Evolutionary conservation across 2,329 filamentous ascomycete species (phyloP), one percentile per base, ranked within the genome.

Genomic region (Curvularia sp.): DNA sequence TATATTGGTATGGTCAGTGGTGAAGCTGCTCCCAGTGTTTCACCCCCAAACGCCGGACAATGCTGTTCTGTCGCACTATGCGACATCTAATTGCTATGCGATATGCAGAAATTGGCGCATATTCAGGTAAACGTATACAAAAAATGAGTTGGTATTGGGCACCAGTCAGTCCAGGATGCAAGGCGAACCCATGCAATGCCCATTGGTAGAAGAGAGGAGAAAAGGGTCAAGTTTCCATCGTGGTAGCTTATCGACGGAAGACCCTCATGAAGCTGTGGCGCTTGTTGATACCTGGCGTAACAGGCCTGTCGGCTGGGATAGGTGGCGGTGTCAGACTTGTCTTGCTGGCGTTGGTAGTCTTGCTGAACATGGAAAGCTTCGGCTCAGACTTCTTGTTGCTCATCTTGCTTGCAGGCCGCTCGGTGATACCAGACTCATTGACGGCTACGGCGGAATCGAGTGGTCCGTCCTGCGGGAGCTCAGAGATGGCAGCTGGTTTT

Each of bases 181-280:
- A 4, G 25, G 25, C 25, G 25, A n/a, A n/a, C n/a, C n/a, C n/a
- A n/a, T n/a, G n/a, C n/a, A 27, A 27, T 7, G 32, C 32, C 13
- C 32, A 12, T 13, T 12, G 13, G 15, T n/a, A 36, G 32, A 36
- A 36, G 7, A 47, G 18, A 21, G 21, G 21, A 13, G 13, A 21
- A n/a, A 27, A 49, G 25, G 21, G 18, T n/a, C 13, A 43, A 28
- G 30, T 43, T 12, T 2, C 27, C 21, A 21, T 28, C 15, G 18
- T 47, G 23, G 32, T 32, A 13, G 48, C 28, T 65, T 38, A 69
- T 59, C 74, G 70, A 52, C 75, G 76, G 64, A 82, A 82, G 30
- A 80, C 78, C 21, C 73, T 71, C 55, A 81, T 64, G 57, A 82
- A 78, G 59, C 80, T 82, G 71, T 82, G 82, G 56, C 80, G 74